Conservation (phyloP, 495 filamentous ascomycete species). For the Friedmanniomyces simplex region DNA sequence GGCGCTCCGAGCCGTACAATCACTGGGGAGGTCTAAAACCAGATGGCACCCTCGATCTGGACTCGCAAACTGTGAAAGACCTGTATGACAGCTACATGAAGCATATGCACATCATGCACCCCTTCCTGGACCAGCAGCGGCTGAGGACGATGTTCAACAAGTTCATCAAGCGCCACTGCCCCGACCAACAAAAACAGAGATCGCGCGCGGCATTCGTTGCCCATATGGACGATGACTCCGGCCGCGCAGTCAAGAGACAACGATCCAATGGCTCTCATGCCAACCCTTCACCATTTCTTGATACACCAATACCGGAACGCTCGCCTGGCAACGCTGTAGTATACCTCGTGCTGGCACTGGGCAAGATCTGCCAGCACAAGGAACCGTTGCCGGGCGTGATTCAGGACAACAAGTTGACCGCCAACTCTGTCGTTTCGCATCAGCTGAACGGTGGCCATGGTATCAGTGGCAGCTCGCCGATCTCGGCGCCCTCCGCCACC, state of each 20-base stretch:
- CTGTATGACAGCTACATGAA: constrained; percentile 63
- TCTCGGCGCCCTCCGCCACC: constrained; percentile 1
- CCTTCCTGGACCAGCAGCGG: constrained; percentile 56
- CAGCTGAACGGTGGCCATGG: constrained; percentile 6
- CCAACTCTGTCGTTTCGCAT: constrained; percentile 2
- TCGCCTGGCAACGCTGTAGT: constrained; percentile 66
- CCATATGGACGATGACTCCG: constrained; percentile 8
- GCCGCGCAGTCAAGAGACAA: constrained; percentile 45
- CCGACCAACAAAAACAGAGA: constrained; percentile 1
- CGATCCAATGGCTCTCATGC: constrained; percentile 27
- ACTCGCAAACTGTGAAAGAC: constrained; percentile 46
- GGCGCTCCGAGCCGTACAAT: constrained; percentile 14
- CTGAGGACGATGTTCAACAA: constrained; percentile 40
- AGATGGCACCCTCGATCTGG: constrained; percentile 55
- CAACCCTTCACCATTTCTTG: neutral
- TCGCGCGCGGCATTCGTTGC: neutral
- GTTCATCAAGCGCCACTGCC: constrained; percentile 35
- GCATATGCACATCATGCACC: constrained; percentile 81
- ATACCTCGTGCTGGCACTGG: constrained; percentile 72
- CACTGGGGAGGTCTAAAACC: constrained; percentile 42
- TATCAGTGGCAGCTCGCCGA: constrained; percentile 20
- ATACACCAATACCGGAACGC: constrained; percentile 32
- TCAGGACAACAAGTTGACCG: constrained; percentile 27
- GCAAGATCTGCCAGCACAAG: constrained; percentile 64
- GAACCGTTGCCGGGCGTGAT: constrained; percentile 52